Evolutionary conservation across 1,284 basidiomycete genomes (phyloP).

Genomic region (Rhodotorula sp.): DNA sequence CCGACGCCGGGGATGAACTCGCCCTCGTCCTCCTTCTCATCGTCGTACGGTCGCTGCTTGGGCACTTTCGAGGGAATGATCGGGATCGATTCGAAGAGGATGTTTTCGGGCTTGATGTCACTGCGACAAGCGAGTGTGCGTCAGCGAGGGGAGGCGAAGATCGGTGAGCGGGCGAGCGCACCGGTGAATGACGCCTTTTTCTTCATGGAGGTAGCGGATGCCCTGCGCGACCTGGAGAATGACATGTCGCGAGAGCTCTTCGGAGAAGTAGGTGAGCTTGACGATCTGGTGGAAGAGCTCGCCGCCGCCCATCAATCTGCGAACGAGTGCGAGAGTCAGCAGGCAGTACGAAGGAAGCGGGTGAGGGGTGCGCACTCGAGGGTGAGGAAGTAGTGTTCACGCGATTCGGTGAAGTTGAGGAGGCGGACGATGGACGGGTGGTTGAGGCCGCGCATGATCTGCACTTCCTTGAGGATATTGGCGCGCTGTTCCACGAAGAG

Average conservation of each 20-base stretch:
- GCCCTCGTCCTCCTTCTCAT: constrained; percentile 98
- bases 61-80: constrained; percentile 81
- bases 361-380: constrained; percentile 58
- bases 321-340: constrained; percentile 5
- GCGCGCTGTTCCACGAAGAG: constrained; percentile 65
- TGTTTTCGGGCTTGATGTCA: constrained; percentile 98
- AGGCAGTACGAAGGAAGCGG: neutral
- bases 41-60: constrained; percentile 83
- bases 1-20: constrained; percentile 88
- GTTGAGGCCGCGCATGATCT: constrained; percentile 95
- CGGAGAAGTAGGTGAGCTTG: constrained; percentile 97
- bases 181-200: constrained; percentile 95
- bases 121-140: constrained; percentile 41
- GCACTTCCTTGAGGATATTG: constrained; percentile 99
- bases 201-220: constrained; percentile 94
- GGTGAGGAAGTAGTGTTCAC: constrained; percentile 90
- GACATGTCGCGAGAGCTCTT: constrained; percentile 90
- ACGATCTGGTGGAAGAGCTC: constrained; percentile 99
- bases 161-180: constrained; percentile 38
- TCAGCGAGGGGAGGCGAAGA: neutral
- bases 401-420: constrained; percentile 81
- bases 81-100: constrained; percentile 91
- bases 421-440: constrained; percentile 89
- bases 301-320: constrained; percentile 86
- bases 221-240: constrained; percentile 95